These are phyloP conservation scores for Leucaena leucocephala DNA, from an alignment of 306 rosid species.

Conservation along the genomic window DNA sequence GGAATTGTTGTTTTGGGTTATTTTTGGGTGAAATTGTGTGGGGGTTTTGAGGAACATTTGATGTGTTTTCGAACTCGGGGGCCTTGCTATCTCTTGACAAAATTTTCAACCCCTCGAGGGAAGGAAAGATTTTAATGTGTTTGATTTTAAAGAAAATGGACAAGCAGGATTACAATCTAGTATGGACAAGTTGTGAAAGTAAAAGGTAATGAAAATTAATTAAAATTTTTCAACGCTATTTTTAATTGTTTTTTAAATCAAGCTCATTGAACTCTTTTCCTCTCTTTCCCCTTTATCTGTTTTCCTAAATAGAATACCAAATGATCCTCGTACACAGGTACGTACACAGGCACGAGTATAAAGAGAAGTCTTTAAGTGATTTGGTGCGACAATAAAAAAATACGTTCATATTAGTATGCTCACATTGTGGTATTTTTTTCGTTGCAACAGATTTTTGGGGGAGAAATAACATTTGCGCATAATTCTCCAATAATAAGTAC, in stretches of 20 bases:
- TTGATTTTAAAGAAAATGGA: not conserved
- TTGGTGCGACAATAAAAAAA: no score
- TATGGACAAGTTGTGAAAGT: not conserved
- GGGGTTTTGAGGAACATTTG: not conserved
- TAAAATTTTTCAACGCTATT: not conserved
- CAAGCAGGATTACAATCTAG: not conserved
- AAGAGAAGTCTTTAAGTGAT: no score
- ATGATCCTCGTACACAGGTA: no score
- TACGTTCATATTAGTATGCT: no score
- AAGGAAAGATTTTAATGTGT: not conserved
- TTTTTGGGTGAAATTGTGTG: not conserved
- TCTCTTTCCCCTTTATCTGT: not conserved
- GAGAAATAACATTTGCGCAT: no score
- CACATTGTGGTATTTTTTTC: no score
- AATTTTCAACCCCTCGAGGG: not conserved
- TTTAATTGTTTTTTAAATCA: not conserved
- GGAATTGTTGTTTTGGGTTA: no score
- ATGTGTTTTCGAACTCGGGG: not conserved
- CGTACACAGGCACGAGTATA: no score
- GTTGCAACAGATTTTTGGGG: no score
- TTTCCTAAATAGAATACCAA: not conserved
- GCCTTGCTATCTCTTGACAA: not conserved
- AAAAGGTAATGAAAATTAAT: not conserved
- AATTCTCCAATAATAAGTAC: no score
- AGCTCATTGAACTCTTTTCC: not conserved